These are phyloP conservation scores for Tardiomyces blankii DNA, from an alignment of 1,139 yeast genomes.

Conservation along the genomic window DNA sequence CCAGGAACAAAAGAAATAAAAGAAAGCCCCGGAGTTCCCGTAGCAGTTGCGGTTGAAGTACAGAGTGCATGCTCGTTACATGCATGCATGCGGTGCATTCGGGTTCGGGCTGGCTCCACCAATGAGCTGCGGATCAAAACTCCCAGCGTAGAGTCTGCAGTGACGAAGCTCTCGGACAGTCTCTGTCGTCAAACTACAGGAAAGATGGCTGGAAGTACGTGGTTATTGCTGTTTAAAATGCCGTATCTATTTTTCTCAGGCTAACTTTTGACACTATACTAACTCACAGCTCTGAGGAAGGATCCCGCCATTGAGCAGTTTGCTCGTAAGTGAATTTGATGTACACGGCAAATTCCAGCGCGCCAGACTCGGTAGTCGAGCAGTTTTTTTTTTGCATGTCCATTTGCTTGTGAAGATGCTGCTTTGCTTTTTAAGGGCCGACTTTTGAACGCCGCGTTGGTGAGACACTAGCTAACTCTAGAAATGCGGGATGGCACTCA, in stretches of 20 bases:
- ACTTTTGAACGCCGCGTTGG: too few species aligned
- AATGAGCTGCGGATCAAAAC: not conserved
- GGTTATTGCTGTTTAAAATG: constrained; percentile 1
- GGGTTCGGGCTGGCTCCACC: not conserved
- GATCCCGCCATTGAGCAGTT: constrained; percentile 27
- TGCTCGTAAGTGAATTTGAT: constrained; percentile 15
- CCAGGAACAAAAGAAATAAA: too few species aligned
- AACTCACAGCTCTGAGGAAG: constrained; percentile 18
- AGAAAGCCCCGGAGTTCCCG: too few species aligned
- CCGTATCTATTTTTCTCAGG: constrained; percentile 2
- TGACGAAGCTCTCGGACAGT: too few species aligned
- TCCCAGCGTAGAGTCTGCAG: not conserved
- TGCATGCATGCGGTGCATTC: not conserved
- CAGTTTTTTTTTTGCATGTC: too few species aligned
- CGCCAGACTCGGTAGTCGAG: too few species aligned
- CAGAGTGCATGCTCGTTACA: not conserved
- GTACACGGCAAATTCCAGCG: too few species aligned
- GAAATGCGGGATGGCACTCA: constrained; percentile 22
- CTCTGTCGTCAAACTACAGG: not conserved
- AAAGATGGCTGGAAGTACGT: constrained; percentile 12
- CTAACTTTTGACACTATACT: constrained; percentile 4
- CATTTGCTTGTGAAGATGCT: too few species aligned
- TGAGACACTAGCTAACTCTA: too few species aligned
- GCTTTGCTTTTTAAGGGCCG: too few species aligned
- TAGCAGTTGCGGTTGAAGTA: too few species aligned